Conservation (phyloP, 2,329 filamentous ascomycete genomes). For the Ceratocystis eucalypticola region DNA sequence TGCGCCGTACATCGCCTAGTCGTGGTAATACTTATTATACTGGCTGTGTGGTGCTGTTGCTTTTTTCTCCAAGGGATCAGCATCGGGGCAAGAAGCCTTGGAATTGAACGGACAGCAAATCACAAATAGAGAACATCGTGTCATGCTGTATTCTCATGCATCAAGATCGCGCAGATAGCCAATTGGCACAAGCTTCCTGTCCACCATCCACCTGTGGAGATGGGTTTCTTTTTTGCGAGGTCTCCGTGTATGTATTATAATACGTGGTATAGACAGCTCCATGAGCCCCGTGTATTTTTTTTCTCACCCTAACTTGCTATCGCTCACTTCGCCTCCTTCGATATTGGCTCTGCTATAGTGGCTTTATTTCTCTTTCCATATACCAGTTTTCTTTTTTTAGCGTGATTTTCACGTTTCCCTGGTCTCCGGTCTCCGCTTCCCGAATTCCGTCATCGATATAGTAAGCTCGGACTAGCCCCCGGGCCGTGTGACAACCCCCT, state of each 20-base stretch:
- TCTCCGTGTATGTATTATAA: too few relatives aligned
- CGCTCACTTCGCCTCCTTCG: not conserved
- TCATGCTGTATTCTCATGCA: not conserved
- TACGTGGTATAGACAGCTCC: too few relatives aligned
- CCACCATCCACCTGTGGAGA: not conserved
- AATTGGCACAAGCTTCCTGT: not conserved
- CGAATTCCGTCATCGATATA: not conserved
- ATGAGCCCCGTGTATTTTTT: not conserved
- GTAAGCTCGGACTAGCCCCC: not conserved
- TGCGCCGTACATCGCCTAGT: too few relatives aligned
- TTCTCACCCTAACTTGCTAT: not conserved
- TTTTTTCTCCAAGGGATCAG: too few relatives aligned
- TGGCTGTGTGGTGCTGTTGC: too few relatives aligned
- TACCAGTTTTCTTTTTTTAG: not conserved
- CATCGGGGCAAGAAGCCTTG: too few relatives aligned
- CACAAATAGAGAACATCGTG: too few relatives aligned
- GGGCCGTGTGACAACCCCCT: not conserved
- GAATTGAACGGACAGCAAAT: too few relatives aligned
- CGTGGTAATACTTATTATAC: too few relatives aligned
- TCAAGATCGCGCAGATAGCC: not conserved
- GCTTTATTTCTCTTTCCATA: not conserved
- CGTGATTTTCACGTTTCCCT: not conserved
- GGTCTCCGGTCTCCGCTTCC: conserved; percentile 2
- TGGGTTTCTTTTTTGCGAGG: not conserved
- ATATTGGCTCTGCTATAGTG: not conserved